Evolutionary conservation across 2,329 filamentous ascomycete species (phyloP).

Genomic region (Fusarium chlamydosporum): DNA sequence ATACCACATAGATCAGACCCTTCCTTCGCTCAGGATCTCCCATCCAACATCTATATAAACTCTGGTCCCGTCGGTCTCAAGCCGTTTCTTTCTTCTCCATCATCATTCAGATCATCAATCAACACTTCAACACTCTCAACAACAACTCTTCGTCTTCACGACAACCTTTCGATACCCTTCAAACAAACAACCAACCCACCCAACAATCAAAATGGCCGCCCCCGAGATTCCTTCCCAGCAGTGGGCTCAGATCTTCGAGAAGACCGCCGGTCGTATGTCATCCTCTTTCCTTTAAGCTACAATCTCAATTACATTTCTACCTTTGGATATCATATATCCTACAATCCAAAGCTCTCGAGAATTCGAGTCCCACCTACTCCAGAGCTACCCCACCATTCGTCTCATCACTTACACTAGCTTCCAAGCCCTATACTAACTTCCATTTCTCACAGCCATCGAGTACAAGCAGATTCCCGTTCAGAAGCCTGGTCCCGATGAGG

Average conservation of each 20-base stretch:
- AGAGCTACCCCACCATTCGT: conserved; percentile 36
- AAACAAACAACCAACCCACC: conserved; percentile 24
- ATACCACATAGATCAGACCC: conserved; percentile 32
- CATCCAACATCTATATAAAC: conserved; percentile 50
- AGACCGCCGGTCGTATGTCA: conserved; percentile 77
- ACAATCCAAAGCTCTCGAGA: conserved; percentile 9
- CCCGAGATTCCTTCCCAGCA: conserved; percentile 80
- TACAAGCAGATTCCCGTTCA: conserved; percentile 88
- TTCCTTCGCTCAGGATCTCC: conserved; percentile 42
- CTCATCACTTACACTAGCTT: conserved; percentile 16
- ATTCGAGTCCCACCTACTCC: conserved; percentile 36
- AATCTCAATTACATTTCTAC: conserved; percentile 22
- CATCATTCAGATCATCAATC: conserved; percentile 51
- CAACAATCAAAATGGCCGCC: conserved; percentile 51
- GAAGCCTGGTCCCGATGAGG: conserved; percentile 87
- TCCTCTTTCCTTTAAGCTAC: conserved; percentile 7
- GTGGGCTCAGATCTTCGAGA: conserved; percentile 92
- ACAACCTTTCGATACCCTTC: conserved; percentile 45
- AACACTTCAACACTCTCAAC: conserved; percentile 43
- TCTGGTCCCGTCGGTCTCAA: conserved; percentile 45
- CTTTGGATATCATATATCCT: conserved; percentile 23
- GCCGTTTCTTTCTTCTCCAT: conserved; percentile 44
- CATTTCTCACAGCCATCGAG: conserved; percentile 64
- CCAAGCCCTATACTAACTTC: conserved; percentile 33
- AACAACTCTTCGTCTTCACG: conserved; percentile 42